Evolutionary conservation across 75 land plant genomes (phyloP).

Genomic region (Larix kaempferi): DNA sequence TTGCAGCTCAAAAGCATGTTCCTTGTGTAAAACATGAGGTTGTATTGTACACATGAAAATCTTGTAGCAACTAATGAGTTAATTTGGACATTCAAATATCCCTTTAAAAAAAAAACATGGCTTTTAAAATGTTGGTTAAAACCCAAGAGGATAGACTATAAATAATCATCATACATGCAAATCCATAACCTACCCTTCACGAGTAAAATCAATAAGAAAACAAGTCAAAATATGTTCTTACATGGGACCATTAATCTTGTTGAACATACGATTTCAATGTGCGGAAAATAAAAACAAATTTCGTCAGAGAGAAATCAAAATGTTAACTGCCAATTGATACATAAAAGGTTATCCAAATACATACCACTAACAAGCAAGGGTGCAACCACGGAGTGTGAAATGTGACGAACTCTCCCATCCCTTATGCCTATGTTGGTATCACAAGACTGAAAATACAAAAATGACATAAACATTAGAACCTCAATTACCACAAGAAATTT

Average conservation of each 20-base stretch:
- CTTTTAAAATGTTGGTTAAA: too few species aligned
- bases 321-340: not conserved
- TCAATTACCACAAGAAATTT: not conserved
- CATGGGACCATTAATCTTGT: not conserved
- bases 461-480: not conserved
- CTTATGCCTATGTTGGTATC: not conserved
- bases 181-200: too few species aligned
- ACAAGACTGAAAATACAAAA: not conserved
- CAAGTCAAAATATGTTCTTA: not conserved
- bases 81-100: too few species aligned
- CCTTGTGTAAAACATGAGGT: too few species aligned
- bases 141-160: too few species aligned
- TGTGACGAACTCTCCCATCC: conserved; percentile 7
- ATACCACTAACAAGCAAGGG: conserved; percentile 13
- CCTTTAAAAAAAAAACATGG: too few species aligned
- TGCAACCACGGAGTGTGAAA: conserved; percentile 9
- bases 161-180: too few species aligned
- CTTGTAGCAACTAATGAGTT: too few species aligned
- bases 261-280: not conserved
- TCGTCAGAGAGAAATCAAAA: not conserved
- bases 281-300: not conserved
- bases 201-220: too few species aligned
- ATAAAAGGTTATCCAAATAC: not conserved
- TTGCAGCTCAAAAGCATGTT: too few species aligned
- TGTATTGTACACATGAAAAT: too few species aligned